These are phyloP conservation scores for Amanita exitialis DNA, from an alignment of 768 basidiomycete species.

Conservation along the genomic window DNA sequence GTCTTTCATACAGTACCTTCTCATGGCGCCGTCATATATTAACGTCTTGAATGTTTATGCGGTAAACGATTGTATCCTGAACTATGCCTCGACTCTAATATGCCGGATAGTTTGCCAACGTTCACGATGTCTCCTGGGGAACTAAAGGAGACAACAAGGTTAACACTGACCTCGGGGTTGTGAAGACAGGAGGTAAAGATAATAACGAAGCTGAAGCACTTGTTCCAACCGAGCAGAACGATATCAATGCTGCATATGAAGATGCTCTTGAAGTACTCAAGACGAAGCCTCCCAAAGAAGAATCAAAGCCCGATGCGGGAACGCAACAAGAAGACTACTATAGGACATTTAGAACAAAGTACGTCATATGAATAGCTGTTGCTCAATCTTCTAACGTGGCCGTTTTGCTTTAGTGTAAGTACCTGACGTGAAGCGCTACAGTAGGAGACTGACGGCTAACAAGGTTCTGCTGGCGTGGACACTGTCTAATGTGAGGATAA, in stretches of 20 bases:
- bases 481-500: constrained; percentile 57
- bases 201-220: constrained; percentile 82
- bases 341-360: constrained; percentile 86
- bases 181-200: constrained; percentile 44
- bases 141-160: constrained; percentile 92
- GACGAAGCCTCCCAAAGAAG: constrained; percentile 68
- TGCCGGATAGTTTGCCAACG: constrained; percentile 60
- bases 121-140: constrained; percentile 92
- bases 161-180: constrained; percentile 76
- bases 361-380: constrained; percentile 13
- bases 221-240: constrained; percentile 80
- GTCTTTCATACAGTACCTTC: constrained; percentile 84
- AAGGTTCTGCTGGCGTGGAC: constrained; percentile 82
- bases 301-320: constrained; percentile 45
- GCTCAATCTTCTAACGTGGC: constrained; percentile 7
- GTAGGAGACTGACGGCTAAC: constrained; percentile 11
- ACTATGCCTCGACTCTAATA: background rate
- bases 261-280: constrained; percentile 80
- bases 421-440: background rate
- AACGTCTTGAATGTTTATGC: constrained; percentile 89
- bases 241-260: constrained; percentile 84
- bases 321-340: constrained; percentile 84
- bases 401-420: constrained; percentile 18
- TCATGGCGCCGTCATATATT: constrained; percentile 92
- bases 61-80: constrained; percentile 24